A percentile compares a stretch with the other conserved stretches of the same genome.
phyloP scores from a whole-genome alignment of 2,329 filamentous ascomycete genomes.

The Grosmannia penicillata region DNA sequence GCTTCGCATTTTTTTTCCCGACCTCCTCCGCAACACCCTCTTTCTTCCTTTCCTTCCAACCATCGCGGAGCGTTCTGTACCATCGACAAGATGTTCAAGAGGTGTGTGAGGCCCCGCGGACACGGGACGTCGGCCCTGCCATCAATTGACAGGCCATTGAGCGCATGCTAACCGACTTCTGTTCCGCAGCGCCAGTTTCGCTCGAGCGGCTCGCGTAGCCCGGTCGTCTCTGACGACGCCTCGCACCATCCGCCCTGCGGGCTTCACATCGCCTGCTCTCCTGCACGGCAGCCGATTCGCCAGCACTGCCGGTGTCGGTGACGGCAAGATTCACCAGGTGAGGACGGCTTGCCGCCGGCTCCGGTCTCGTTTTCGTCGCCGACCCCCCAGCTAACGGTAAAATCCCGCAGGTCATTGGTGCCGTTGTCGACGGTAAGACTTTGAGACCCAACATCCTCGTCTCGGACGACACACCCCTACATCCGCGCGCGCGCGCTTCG shows the following conservation, averaged over 20 bases:
- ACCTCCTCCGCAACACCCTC: conserved; percentile 11
- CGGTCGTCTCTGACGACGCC: conserved; percentile 41
- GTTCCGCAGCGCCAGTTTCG: conserved; percentile 42
- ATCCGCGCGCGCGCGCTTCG: too few species aligned
- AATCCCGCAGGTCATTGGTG: conserved; percentile 76
- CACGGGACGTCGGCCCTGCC: conserved; percentile 6
- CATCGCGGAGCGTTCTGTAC: conserved; percentile 10
- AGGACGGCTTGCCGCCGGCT: conserved; percentile 14
- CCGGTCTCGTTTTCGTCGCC: neutral
- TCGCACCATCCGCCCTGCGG: conserved; percentile 42
- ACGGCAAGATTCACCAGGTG: conserved; percentile 58
- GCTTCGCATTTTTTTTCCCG: conserved; percentile 13
- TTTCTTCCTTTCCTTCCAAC: conserved; percentile 4
- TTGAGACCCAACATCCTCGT: neutral
- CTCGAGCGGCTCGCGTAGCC: conserved; percentile 39
- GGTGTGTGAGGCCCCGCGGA: conserved; percentile 37
- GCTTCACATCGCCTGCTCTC: conserved; percentile 13
- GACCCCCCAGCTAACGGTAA: conserved; percentile 9
- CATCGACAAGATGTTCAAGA: conserved; percentile 62
- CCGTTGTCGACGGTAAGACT: conserved; percentile 86
- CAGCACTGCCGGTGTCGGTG: conserved; percentile 40
- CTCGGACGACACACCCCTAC: neutral
- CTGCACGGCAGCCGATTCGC: conserved; percentile 38
- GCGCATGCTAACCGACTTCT: conserved; percentile 25
- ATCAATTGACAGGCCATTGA: conserved; percentile 25